A percentile compares a stretch with the other conserved stretches of the same genome.
Evolutionary conservation across 805 yeast genomes (phyloP).

Genomic region (Candida railenensis): DNA sequence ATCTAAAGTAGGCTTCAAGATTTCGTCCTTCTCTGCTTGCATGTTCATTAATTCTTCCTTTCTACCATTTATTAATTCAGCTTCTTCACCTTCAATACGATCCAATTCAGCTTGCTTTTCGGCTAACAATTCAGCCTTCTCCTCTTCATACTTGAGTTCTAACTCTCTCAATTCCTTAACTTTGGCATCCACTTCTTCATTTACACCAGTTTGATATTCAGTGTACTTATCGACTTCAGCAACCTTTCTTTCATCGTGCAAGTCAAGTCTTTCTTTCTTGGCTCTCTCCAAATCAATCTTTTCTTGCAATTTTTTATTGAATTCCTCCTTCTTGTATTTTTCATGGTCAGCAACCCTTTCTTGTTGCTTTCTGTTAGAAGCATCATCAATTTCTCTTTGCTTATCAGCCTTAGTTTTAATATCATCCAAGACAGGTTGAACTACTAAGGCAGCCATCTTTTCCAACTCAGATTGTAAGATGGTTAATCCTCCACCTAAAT

Average conservation of each 20-base stretch:
- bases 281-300: slow-evolving; percentile 36
- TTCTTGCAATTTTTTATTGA: slow-evolving; percentile 28
- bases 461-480: slow-evolving; percentile 76
- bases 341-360: slow-evolving; percentile 34
- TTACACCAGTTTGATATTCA: slow-evolving; percentile 28
- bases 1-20: slow-evolving; percentile 53
- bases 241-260: slow-evolving; percentile 30
- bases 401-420: slow-evolving; percentile 66
- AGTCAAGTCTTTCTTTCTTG: slow-evolving; percentile 30
- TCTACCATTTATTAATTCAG: slow-evolving; percentile 43
- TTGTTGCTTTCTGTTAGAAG: slow-evolving; percentile 30
- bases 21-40: slow-evolving; percentile 53
- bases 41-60: slow-evolving; percentile 45
- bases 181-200: slow-evolving; percentile 29
- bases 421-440: slow-evolving; percentile 79
- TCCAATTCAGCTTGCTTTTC: slow-evolving; percentile 49
- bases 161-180: slow-evolving; percentile 30
- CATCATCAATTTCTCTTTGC: slow-evolving; percentile 54
- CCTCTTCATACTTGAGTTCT: slow-evolving; percentile 37
- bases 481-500: slow-evolving; percentile 86
- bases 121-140: slow-evolving; percentile 41
- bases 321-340: slow-evolving; percentile 28
- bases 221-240: slow-evolving; percentile 27
- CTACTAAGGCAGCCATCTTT: slow-evolving; percentile 73
- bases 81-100: slow-evolving; percentile 42